A percentile compares a stretch with the other conserved stretches of the same genome.
phyloP scores from a whole-genome alignment of 2,329 filamentous ascomycete genomes.

The Colletotrichum orbiculare region DNA sequence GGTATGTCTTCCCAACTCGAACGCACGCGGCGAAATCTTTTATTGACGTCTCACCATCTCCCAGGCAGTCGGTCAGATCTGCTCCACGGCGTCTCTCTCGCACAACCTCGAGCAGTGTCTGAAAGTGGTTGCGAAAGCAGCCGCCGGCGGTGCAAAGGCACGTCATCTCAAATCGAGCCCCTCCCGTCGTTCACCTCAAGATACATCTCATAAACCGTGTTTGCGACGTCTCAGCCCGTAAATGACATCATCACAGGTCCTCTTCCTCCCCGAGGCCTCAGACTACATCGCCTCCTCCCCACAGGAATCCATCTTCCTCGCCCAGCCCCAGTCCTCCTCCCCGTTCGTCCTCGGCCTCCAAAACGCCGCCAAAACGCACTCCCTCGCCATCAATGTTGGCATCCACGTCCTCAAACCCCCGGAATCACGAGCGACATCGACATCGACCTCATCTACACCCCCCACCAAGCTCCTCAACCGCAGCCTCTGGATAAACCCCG shows the following conservation, averaged over 20 bases:
- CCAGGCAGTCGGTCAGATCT: conserved; percentile 90
- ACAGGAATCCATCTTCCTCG: conserved; percentile 76
- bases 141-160: conserved; percentile 81
- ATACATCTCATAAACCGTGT: no score
- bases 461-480: conserved; percentile 61
- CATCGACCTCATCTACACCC: conserved; percentile 40
- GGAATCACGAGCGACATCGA: conserved; percentile 19
- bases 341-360: conserved; percentile 83
- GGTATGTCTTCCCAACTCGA: conserved; percentile 37
- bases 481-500: conserved; percentile 61
- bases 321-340: conserved; percentile 71
- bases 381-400: conserved; percentile 83
- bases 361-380: conserved; percentile 70
- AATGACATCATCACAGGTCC: conserved; percentile 59
- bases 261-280: conserved; percentile 92
- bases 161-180: not conserved
- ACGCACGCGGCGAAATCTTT: conserved; percentile 15
- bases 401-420: conserved; percentile 78
- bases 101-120: conserved; percentile 86
- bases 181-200: not conserved
- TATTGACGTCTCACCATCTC: conserved; percentile 16
- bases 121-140: conserved; percentile 77
- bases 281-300: conserved; percentile 85
- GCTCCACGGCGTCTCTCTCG: conserved; percentile 81
- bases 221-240: no score